Evolutionary conservation across 2,329 filamentous ascomycete genomes (phyloP).

Genomic region (Phaeoacremonium minimum): DNA sequence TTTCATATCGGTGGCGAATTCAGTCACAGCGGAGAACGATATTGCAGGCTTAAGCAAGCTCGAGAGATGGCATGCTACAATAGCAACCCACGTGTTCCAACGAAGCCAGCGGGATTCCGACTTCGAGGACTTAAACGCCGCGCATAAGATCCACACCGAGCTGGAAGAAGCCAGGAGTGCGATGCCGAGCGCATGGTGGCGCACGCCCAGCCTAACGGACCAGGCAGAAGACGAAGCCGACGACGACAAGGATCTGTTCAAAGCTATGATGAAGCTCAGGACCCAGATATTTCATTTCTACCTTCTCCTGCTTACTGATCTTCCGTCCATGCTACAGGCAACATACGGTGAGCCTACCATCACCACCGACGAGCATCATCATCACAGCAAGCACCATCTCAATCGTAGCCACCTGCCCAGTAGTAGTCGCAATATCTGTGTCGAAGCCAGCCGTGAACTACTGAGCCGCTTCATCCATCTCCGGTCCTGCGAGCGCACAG

Average conservation of each 20-base stretch:
- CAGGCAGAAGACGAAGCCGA: not conserved
- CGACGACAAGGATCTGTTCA: not conserved
- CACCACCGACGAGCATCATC: not conserved
- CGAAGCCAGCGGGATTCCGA: conserved; percentile 1
- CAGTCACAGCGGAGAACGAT: not conserved
- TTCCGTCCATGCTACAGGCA: conserved; percentile 5
- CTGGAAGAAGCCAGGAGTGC: conserved; percentile 3
- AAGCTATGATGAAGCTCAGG: not conserved
- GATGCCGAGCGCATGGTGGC: conserved; percentile 3
- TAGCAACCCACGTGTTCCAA: conserved; percentile 1
- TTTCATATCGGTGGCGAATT: not conserved
- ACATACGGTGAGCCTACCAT: conserved; percentile 2
- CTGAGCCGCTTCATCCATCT: conserved; percentile 3
- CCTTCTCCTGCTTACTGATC: conserved; percentile 2
- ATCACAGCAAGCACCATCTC: not conserved
- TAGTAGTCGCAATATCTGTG: not conserved
- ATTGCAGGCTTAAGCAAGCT: conserved; percentile 1
- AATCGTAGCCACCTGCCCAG: not conserved
- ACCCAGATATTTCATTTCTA: conserved; percentile 4
- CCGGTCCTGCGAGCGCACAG: conserved; percentile 4
- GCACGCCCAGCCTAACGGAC: not conserved
- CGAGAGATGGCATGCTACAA: conserved; percentile 1
- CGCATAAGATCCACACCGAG: conserved; percentile 4
- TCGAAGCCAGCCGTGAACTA: conserved; percentile 3
- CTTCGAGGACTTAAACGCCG: conserved; percentile 1